Base-by-base conservation (phyloP, 345 rosid species). In the Lumnitzera littorea region DNA sequence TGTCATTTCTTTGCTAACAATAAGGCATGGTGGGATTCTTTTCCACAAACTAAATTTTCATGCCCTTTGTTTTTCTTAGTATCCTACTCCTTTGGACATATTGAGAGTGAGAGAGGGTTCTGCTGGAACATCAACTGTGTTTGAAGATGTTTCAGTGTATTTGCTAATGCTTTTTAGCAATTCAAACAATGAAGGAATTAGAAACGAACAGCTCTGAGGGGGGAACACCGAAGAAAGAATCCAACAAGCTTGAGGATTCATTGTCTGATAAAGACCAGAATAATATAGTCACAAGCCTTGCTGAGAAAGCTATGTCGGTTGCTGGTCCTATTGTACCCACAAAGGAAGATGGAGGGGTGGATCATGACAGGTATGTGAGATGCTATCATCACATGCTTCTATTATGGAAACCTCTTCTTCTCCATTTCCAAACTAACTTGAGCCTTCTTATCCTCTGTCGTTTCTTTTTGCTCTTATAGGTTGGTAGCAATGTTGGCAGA, bases 281-380 rank as follows among this genome's bases (percentile, higher is more conserved):
- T 48, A 80, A 72, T 67, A 49, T 80, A 51, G 88, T 86, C 56
- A 67, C 84, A 62, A 87, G 96, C 82, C 82, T 89, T 67, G 97
- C 97, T 27, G 99, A 89, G 85, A 92, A 85, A 80, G 99, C 90
- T 52, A 74, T 92, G 89, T 87, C 95, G 36, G 85, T 87, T 71
- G 97, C 99, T 78, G 80, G 80, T 76, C 97, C 98, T 51, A 94
- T 91, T 50, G 95, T 92, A 55, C 98, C 98, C 60, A 92, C 90
- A 55, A 94, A 82, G 71, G 94, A 74, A 78, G 89, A 70, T 70
- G 99, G 99, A 65, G 91, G 79, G 82, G 82, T 89, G 65, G 99
- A 89, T 81, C 95, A 89, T 70, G 97, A 87, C 43, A 89, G 96
- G 99, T 94, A 60, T 72, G 10, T 36, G 7, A 36, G 43, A 36